phyloP scores from a whole-genome alignment of 2,329 filamentous ascomycete species.

The Thielaviopsis cerberus region DNA sequence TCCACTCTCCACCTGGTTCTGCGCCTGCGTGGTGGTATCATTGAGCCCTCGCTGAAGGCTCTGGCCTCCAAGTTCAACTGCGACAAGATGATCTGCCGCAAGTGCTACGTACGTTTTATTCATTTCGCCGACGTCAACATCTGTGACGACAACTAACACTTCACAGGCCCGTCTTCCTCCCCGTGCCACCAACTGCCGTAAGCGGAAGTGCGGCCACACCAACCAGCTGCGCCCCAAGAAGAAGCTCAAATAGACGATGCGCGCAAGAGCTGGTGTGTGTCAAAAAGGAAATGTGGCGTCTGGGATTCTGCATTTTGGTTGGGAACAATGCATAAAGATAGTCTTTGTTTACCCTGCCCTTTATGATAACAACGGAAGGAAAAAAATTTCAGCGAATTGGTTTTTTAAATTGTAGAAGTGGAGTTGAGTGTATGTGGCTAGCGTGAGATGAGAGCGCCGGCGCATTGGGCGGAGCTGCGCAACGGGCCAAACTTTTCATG shows the following conservation, averaged over 20 bases:
- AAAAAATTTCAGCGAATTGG: slow-evolving; percentile 13
- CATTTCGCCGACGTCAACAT: background rate
- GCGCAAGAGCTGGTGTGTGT: slow-evolving; percentile 12
- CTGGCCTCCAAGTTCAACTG: slow-evolving; percentile 99
- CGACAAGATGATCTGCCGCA: slow-evolving; percentile 99
- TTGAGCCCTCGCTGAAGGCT: slow-evolving; percentile 96
- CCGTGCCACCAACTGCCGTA: slow-evolving; percentile 98
- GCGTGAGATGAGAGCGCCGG: background rate
- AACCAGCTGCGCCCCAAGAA: slow-evolving; percentile 99
- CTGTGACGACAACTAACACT: background rate
- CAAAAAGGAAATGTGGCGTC: slow-evolving; percentile 25
- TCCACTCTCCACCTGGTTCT: slow-evolving; percentile 96
- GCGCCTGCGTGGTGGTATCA: slow-evolving; percentile 97
- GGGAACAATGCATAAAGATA: slow-evolving; percentile 9
- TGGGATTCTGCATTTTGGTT: slow-evolving; percentile 17
- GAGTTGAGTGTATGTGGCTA: background rate
- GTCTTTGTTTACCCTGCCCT: slow-evolving; percentile 11
- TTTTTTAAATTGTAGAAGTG: slow-evolving; percentile 1
- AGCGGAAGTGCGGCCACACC: slow-evolving; percentile 99
- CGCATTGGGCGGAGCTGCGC: too few relatives aligned
- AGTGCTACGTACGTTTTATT: slow-evolving; percentile 76
- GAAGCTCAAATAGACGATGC: slow-evolving; percentile 68
- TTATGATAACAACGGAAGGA: slow-evolving; percentile 16
- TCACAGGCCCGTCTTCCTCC: slow-evolving; percentile 64
- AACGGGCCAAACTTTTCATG: too few relatives aligned